Conservation (phyloP, 2,329 filamentous ascomycete species). For the Venturia effusa region DNA sequence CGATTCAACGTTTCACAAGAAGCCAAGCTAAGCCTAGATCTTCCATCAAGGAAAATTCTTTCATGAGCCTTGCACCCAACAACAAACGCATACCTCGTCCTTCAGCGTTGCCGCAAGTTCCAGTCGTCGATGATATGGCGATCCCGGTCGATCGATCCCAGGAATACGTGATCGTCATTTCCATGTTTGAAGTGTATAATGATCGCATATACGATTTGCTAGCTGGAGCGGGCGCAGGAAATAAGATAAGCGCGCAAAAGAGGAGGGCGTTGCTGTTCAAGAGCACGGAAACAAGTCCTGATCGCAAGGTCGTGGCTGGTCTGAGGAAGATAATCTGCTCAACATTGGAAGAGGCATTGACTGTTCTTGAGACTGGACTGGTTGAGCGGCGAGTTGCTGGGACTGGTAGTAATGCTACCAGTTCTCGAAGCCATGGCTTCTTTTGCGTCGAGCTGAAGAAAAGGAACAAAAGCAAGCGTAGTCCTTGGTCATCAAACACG, state of each 20-base stretch:
- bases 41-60: constrained; percentile 45
- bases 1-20: constrained; percentile 19
- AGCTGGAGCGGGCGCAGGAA: constrained; percentile 34
- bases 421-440: constrained; percentile 88
- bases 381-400: constrained; percentile 80
- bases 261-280: constrained; percentile 87
- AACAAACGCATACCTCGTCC: constrained; percentile 54
- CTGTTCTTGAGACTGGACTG: constrained; percentile 81
- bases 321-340: constrained; percentile 82
- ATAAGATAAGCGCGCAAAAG: constrained; percentile 39
- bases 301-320: constrained; percentile 90
- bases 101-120: constrained; percentile 60
- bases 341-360: constrained; percentile 70
- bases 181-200: constrained; percentile 99
- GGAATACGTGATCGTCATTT: constrained; percentile 81
- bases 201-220: constrained; percentile 94
- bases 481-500: constrained; percentile 63
- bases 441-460: constrained; percentile 95
- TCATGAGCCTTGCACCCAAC: constrained; percentile 44
- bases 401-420: constrained; percentile 86
- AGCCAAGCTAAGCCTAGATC: constrained; percentile 20
- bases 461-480: constrained; percentile 45
- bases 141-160: constrained; percentile 56
- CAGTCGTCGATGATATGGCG: constrained; percentile 61
- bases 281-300: constrained; percentile 73